Conservation (phyloP, 768 basidiomycete species). For the Pleurotus ostreatus region DNA sequence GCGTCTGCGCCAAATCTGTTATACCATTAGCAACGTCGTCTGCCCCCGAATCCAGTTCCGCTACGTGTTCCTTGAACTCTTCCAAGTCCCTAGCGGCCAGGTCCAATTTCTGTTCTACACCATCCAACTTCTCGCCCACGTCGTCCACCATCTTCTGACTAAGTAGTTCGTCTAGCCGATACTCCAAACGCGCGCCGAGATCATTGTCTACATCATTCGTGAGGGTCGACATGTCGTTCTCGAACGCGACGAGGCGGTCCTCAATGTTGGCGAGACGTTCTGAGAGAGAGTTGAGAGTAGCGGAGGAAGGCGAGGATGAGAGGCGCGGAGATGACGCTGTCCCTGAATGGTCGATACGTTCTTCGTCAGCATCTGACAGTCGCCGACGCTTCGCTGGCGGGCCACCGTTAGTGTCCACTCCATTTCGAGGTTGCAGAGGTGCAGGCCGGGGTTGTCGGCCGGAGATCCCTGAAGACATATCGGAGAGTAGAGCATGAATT, state of each 20-base stretch:
- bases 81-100: background rate
- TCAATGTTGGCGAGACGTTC: background rate
- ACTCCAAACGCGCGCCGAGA: background rate
- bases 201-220: background rate
- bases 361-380: background rate
- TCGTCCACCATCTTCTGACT: background rate
- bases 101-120: background rate
- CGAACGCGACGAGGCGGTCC: background rate
- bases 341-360: background rate
- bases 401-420: background rate
- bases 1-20: background rate
- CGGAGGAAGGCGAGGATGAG: background rate
- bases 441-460: background rate
- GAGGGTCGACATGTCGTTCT: background rate
- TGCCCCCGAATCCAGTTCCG: background rate
- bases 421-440: background rate
- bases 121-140: background rate
- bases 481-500: background rate
- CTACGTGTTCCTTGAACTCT: background rate
- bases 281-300: background rate
- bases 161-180: background rate
- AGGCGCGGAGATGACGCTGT: background rate
- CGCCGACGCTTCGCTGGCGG: slow-evolving; percentile 1
- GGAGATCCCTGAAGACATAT: background rate
- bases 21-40: background rate